Conservation (phyloP, 2,329 filamentous ascomycete species). For the Helicocarpus griseus region DNA sequence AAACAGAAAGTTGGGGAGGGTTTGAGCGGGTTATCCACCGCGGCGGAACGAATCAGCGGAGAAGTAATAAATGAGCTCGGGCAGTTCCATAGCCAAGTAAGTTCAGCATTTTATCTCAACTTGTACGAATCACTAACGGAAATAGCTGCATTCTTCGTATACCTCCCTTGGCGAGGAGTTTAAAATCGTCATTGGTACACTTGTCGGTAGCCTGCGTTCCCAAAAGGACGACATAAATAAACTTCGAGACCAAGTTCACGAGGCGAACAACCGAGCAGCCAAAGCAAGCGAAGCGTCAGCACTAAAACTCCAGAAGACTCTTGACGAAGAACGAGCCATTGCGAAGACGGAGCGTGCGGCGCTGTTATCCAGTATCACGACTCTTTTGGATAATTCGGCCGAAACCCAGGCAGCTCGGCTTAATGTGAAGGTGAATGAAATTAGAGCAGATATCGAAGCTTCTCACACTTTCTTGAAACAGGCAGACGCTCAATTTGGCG, state of each 20-base stretch:
- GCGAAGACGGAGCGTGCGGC: slow-evolving; percentile 64
- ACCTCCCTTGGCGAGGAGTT: slow-evolving; percentile 75
- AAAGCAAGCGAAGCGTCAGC: slow-evolving; percentile 60
- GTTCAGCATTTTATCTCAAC: slow-evolving; percentile 6
- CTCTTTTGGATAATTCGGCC: slow-evolving; percentile 65
- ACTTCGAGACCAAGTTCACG: slow-evolving; percentile 61
- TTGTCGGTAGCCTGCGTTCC: slow-evolving; percentile 61
- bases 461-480: slow-evolving; percentile 57
- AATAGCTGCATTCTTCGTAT: slow-evolving; percentile 71
- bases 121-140: slow-evolving; percentile 12
- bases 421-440: slow-evolving; percentile 49
- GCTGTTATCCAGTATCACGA: slow-evolving; percentile 65
- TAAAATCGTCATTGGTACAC: slow-evolving; percentile 72
- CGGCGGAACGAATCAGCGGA: slow-evolving; percentile 78
- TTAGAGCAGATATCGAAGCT: slow-evolving; percentile 56
- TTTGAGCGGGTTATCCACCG: slow-evolving; percentile 68
- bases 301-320: slow-evolving; percentile 54
- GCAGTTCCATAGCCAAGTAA: slow-evolving; percentile 64
- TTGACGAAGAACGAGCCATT: slow-evolving; percentile 67
- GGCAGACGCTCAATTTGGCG: slow-evolving; percentile 55
- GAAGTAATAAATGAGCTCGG: slow-evolving; percentile 80
- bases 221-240: slow-evolving; percentile 69
- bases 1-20: slow-evolving; percentile 79
- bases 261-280: slow-evolving; percentile 58
- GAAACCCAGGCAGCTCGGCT: slow-evolving; percentile 65